phyloP scores from a whole-genome alignment of 345 rosid species.

The Erucastrum elatum region DNA sequence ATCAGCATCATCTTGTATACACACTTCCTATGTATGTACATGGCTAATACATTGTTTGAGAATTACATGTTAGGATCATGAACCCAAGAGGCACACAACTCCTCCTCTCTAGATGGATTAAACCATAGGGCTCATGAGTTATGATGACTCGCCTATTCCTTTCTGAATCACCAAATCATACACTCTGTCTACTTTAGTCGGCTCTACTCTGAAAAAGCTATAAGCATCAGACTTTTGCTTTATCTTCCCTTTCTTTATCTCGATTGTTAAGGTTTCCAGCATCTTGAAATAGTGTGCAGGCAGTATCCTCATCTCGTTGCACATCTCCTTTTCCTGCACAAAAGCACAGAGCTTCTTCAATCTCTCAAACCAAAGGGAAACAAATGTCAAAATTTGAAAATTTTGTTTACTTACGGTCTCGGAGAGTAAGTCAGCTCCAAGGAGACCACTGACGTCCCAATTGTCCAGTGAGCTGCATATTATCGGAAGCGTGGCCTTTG shows the following conservation, averaged over 20 bases:
- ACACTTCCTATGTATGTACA: slow-evolving; percentile 18
- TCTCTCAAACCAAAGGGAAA: neutral
- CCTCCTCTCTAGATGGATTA: too few species aligned
- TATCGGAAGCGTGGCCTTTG: slow-evolving; percentile 35
- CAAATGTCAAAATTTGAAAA: neutral
- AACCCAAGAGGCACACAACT: slow-evolving; percentile 2
- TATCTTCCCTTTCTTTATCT: slow-evolving; percentile 63
- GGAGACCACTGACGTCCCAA: slow-evolving; percentile 76
- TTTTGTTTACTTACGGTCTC: slow-evolving; percentile 55
- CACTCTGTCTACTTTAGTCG: slow-evolving; percentile 73
- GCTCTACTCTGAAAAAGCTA: slow-evolving; percentile 72
- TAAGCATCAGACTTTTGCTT: slow-evolving; percentile 79
- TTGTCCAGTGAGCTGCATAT: slow-evolving; percentile 48
- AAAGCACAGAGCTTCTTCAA: slow-evolving; percentile 15
- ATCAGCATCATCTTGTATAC: slow-evolving; percentile 1
- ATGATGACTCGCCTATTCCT: slow-evolving; percentile 48
- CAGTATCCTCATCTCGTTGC: slow-evolving; percentile 68
- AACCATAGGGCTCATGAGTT: slow-evolving; percentile 37
- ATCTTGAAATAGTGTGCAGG: slow-evolving; percentile 84
- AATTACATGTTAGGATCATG: slow-evolving; percentile 26
- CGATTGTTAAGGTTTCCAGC: slow-evolving; percentile 63
- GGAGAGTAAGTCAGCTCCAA: slow-evolving; percentile 71
- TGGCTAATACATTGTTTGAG: slow-evolving; percentile 7
- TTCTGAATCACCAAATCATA: slow-evolving; percentile 78
- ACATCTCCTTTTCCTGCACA: slow-evolving; percentile 72